Base-by-base conservation (phyloP, 1,284 basidiomycete genomes). In the Earliella scabrosa region DNA sequence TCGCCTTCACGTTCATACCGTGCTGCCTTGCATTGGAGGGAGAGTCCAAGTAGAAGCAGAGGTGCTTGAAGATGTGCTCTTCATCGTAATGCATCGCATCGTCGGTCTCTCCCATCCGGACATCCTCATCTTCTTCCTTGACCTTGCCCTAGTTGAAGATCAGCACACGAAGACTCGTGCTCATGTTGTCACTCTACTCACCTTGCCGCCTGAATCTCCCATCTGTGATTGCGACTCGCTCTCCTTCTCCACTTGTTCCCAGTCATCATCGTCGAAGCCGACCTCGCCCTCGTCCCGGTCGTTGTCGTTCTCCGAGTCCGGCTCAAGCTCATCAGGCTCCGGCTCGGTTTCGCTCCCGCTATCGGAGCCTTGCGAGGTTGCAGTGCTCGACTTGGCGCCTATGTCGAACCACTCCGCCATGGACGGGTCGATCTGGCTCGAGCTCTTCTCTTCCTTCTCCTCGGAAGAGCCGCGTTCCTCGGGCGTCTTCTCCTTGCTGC, bases 31-130 rank as follows among this genome's bases (percentile, higher is more conserved):
- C 93, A 65, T 94, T 94, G 9, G 77, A 77, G 0, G 86, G 81
- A 2, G 91, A 85, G 71, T 97, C 95, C 35, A 97, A 77, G 72
- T 97, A 97, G 74, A 96, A 95, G 63, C 85, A 92, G 92, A 95
- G 71, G 71, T 95, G 90, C 60, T 72, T 85, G 74, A 96, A 95
- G 50, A 92, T 88, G 55, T 76, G 73, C 16, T 87, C 81, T 45
- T 85, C 78, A 68, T 95, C 92, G 63, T 95, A 94, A 57, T 87
- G 83, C 78, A 83, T 86, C 1, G 83, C 87, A 31, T 71, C 68
- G 0, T 83, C 78, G 26, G 76, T 77, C 63, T 89, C 88, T 9
- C 90, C 92, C 88, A 93, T 92, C 40, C 58, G 57, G 21, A 60
- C 54, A 16, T 50, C 55, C 14, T 45, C 45, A 4, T 64, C 27